Evolutionary conservation across 257 asterid genomes (phyloP).

Genomic region (Przewalskia tangutica): DNA sequence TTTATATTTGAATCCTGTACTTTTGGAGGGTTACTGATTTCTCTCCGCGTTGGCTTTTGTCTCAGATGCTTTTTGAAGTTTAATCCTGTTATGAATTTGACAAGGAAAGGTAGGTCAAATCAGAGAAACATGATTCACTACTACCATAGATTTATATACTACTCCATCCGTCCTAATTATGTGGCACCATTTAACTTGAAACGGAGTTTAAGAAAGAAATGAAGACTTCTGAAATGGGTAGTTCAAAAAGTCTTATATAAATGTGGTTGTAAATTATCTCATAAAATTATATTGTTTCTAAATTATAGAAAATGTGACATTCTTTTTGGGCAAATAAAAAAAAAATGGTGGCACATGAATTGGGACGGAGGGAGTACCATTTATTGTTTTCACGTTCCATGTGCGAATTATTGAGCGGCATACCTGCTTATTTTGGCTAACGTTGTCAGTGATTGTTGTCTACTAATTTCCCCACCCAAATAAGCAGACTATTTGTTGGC

Average conservation of each 20-base stretch:
- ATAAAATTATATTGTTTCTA: no score
- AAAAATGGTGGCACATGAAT: no score
- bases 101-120: not conserved
- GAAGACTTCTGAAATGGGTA: no score
- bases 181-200: no score
- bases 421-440: conserved; percentile 12
- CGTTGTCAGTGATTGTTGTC: not conserved
- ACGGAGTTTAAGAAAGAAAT: no score
- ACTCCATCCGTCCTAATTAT: no score
- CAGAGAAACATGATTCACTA: not conserved
- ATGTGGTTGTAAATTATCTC: no score
- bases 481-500: not conserved
- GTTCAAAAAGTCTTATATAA: no score
- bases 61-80: not conserved
- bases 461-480: not conserved
- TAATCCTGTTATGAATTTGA: not conserved
- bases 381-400: conserved; percentile 2
- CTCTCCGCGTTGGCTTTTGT: not conserved
- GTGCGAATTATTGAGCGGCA: conserved; percentile 16
- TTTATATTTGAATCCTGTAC: not conserved
- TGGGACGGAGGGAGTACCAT: no score
- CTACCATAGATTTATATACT: not conserved
- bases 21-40: not conserved
- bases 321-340: no score
- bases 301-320: no score